Base-by-base conservation (phyloP, 2,329 filamentous ascomycete genomes). In the Aspergillus unguis region DNA sequence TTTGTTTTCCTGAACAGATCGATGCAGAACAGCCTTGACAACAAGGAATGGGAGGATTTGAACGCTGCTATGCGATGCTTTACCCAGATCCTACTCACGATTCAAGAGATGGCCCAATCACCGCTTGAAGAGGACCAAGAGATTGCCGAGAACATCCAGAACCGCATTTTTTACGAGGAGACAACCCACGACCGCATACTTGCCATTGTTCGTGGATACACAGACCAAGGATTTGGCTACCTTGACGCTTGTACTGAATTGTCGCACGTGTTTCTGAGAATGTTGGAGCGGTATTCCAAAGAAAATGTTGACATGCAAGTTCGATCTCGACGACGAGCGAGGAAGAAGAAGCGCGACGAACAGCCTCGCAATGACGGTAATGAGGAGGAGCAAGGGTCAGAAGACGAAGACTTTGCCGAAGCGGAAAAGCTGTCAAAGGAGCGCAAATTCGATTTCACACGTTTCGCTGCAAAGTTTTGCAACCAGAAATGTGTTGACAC, bases 81-180 rank as follows among this genome's bases (percentile, higher is more conserved):
- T 66, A 97, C 92, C 0, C 92, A 97, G 66, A 94, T 97, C 59
- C 78, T 96, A 23, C 80, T 96, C 27, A 96, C 92, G 0, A 87
- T 97, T 2, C 91, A 96, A 64, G 90, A 95, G 56, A 97, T 99
- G 92, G 79, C 85, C 1, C 84, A 88, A 43, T 94, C 90, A 1
- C 80, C 83, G 1, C 81, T 89, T 29, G 92, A 96, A 57, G 92
- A 96, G n/a, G 90, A 99, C 60, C 88, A 95, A 66, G 94, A 97
- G 62, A 97, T 99, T 68, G 92, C 94, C 0, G 92, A 99, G 68
- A 99, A 99, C 62, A 96, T 95, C 9, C 84, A 96, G 48, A 95
- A 88, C 63, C 89, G 92, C 56, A 90, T 99, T n/a, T 99, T 99
- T 70, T 99, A 99, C 73, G 94, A 99, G 71, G 91, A 97, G 66